Evolutionary conservation across 2,329 filamentous ascomycete species (phyloP).

Genomic region (Xylaria sp.): DNA sequence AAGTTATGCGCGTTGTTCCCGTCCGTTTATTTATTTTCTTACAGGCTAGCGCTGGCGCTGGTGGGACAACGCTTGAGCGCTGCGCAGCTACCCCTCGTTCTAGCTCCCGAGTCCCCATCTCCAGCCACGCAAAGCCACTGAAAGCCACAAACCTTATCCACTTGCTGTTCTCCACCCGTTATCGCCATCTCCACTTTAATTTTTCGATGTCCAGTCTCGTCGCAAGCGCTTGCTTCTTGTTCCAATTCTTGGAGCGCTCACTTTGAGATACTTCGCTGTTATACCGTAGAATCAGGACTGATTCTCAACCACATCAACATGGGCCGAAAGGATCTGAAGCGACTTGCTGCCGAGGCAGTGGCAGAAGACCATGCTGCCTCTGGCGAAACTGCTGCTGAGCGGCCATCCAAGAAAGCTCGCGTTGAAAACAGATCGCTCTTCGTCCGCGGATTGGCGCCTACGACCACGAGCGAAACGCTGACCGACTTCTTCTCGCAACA

Average conservation of each 20-base stretch:
- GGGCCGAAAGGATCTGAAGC: slow-evolving; percentile 24
- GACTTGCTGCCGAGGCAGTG: slow-evolving; percentile 16
- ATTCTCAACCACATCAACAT: slow-evolving; percentile 10
- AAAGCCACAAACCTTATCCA: neutral
- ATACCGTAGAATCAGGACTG: neutral
- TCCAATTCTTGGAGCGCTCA: neutral
- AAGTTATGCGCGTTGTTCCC: neutral
- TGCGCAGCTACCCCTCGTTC: slow-evolving; percentile 1
- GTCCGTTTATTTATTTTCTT: slow-evolving; percentile 9
- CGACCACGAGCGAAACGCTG: slow-evolving; percentile 73
- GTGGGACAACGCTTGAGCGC: slow-evolving; percentile 18
- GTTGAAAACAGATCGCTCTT: slow-evolving; percentile 72
- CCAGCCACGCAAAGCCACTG: slow-evolving; percentile 7
- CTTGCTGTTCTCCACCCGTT: neutral
- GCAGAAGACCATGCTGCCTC: slow-evolving; percentile 21
- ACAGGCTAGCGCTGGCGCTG: slow-evolving; percentile 13
- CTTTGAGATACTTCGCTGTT: neutral
- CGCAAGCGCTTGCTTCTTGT: neutral
- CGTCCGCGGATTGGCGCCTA: slow-evolving; percentile 76
- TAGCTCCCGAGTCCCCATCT: neutral
- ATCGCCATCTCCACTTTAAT: slow-evolving; percentile 23
- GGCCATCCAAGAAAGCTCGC: slow-evolving; percentile 50
- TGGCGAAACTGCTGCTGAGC: slow-evolving; percentile 24
- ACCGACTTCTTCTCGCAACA: slow-evolving; percentile 90
- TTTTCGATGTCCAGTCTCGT: slow-evolving; percentile 12